Percentiles rank a stretch among this genome's conserved stretches.
These are phyloP conservation scores for Sporothrix phasma DNA, from an alignment of 2,329 filamentous ascomycete species.

Conservation along the genomic window DNA sequence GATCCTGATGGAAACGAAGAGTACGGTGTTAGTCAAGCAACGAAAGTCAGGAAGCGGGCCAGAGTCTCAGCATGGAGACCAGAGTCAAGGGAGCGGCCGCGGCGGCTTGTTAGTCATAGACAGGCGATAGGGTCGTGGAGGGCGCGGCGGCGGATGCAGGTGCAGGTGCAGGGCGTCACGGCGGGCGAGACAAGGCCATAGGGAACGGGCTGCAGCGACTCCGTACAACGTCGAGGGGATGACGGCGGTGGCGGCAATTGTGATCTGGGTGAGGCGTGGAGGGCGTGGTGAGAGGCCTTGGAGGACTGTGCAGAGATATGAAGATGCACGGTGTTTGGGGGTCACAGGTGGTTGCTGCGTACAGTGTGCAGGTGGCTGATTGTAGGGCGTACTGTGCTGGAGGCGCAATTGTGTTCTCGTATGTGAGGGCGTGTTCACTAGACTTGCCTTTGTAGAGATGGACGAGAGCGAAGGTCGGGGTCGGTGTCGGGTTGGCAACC, in stretches of 20 bases:
- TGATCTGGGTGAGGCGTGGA: neutral
- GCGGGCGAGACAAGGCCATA: neutral
- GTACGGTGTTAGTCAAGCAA: neutral
- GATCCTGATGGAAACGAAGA: neutral
- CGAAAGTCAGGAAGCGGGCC: neutral
- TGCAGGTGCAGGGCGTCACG: slow-evolving; percentile 1
- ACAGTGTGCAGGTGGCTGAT: neutral
- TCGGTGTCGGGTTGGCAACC: neutral
- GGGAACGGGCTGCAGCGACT: neutral
- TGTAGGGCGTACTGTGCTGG: neutral
- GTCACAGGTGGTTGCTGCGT: neutral
- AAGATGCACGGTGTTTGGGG: neutral
- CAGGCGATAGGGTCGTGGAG: neutral
- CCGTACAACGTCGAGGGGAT: neutral
- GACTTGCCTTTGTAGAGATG: neutral
- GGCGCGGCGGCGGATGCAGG: slow-evolving; percentile 7
- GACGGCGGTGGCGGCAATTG: neutral
- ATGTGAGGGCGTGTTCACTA: neutral
- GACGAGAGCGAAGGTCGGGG: neutral
- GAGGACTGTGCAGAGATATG: slow-evolving; percentile 1
- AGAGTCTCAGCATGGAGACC: neutral
- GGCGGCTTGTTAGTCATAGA: slow-evolving; percentile 8
- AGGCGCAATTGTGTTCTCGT: neutral
- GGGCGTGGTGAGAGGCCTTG: neutral
- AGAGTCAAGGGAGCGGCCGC: neutral